Evolutionary conservation across 2,329 filamentous ascomycete species (phyloP).

Genomic region (Verticillium klebahnii): DNA sequence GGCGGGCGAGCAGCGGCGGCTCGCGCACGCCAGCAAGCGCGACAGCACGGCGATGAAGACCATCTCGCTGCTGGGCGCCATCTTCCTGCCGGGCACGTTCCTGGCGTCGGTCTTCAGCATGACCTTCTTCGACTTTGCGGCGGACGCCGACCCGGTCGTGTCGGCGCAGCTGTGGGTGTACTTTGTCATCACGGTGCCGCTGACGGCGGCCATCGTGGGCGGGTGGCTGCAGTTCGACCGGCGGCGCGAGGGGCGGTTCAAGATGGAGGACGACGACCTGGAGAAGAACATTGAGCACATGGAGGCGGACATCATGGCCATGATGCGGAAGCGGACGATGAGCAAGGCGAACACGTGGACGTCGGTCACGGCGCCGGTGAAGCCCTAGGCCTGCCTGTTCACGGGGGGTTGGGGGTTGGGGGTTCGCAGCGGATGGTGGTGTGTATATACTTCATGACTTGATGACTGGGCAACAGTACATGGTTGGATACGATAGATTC

Average conservation of each 20-base stretch:
- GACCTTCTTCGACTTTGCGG: conserved; percentile 61
- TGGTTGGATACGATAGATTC: neutral
- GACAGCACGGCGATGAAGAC: conserved; percentile 64
- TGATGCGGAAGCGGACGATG: conserved; percentile 52
- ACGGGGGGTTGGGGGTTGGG: neutral
- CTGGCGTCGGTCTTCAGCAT: conserved; percentile 61
- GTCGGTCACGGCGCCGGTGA: conserved; percentile 26
- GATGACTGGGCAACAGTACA: neutral
- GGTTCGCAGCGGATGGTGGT: neutral
- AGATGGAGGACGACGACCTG: conserved; percentile 44
- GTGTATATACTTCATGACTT: conserved; percentile 3
- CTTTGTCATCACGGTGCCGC: conserved; percentile 55
- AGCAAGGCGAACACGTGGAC: conserved; percentile 52
- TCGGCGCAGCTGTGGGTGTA: conserved; percentile 57
- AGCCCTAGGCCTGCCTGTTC: conserved; percentile 3
- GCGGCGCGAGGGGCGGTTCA: conserved; percentile 43
- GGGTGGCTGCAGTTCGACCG: conserved; percentile 52
- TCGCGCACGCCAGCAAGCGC: conserved; percentile 56
- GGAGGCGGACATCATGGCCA: conserved; percentile 53
- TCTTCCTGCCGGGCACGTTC: conserved; percentile 60
- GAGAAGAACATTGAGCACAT: conserved; percentile 51
- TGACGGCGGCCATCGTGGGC: conserved; percentile 50
- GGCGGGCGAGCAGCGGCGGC: conserved; percentile 53
- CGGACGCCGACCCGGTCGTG: conserved; percentile 35
- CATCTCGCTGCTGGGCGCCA: conserved; percentile 56